Evolutionary conservation across 306 rosid species (phyloP).

Genomic region (Lablab purpureus): DNA sequence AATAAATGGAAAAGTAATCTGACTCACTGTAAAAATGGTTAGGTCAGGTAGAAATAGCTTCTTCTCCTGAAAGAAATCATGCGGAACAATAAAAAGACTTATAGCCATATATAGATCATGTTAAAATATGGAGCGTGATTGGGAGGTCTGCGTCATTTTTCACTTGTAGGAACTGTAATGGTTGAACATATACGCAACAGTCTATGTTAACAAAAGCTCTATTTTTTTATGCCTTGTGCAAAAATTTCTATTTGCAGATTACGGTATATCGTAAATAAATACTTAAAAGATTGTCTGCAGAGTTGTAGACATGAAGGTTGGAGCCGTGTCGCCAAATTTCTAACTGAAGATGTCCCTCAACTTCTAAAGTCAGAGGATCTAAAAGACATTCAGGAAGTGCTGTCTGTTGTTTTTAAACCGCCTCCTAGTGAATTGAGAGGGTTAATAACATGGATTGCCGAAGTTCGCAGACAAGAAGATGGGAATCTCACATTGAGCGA

Average conservation of each 20-base stretch:
- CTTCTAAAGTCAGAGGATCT: conserved; percentile 67
- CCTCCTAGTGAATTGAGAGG: conserved; percentile 76
- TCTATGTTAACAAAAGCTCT: conserved; percentile 10
- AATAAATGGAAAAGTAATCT: conserved; percentile 30
- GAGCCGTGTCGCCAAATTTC: conserved; percentile 70
- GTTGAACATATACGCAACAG: conserved; percentile 5
- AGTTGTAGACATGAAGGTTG: conserved; percentile 93
- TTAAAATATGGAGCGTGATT: conserved; percentile 4
- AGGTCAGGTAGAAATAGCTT: conserved; percentile 6
- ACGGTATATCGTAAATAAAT: conserved; percentile 17
- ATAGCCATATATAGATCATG: conserved; percentile 5
- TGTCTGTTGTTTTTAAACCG: conserved; percentile 69
- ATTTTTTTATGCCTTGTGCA: conserved; percentile 30
- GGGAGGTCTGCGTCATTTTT: conserved; percentile 24
- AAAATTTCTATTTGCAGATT: conserved; percentile 38
- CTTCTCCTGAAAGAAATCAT: background rate
- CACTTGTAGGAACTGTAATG: background rate
- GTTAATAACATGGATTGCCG: conserved; percentile 88
- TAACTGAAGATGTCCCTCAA: conserved; percentile 71
- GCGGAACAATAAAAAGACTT: conserved; percentile 27
- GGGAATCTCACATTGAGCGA: conserved; percentile 71
- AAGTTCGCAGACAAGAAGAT: conserved; percentile 92
- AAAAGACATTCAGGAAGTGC: conserved; percentile 65
- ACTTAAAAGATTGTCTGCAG: conserved; percentile 56
- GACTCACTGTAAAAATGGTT: conserved; percentile 16